These are phyloP conservation scores for Phytopythium montanum DNA, from an alignment of 352 stramenopile genomes.

Conservation along the genomic window DNA sequence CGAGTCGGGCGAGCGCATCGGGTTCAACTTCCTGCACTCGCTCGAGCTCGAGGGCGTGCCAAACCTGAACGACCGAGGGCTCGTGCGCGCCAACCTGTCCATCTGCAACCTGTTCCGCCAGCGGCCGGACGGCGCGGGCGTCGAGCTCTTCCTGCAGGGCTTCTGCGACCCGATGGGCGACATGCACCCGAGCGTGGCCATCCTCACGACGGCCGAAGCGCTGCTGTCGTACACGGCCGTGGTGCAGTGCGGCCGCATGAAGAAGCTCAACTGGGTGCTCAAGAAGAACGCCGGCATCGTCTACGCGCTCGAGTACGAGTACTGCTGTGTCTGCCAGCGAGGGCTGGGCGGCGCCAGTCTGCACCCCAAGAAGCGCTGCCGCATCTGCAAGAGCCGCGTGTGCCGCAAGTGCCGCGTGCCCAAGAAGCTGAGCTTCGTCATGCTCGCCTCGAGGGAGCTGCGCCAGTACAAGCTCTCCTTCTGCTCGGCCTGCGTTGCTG, in stretches of 20 bases:
- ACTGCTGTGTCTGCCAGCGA: slow-evolving; percentile 26
- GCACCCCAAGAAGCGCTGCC: slow-evolving; percentile 21
- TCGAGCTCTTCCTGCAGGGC: slow-evolving; percentile 36
- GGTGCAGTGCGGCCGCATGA: slow-evolving; percentile 29
- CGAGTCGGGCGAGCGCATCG: slow-evolving; percentile 32
- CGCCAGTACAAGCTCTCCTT: slow-evolving; percentile 24
- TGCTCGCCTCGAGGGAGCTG: slow-evolving; percentile 14
- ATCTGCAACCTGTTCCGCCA: slow-evolving; percentile 47
- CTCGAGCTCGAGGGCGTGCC: slow-evolving; percentile 40
- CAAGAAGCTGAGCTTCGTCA: slow-evolving; percentile 24
- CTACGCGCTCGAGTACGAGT: slow-evolving; percentile 16
- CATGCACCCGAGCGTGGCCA: slow-evolving; percentile 22
- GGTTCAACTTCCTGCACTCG: slow-evolving; percentile 51
- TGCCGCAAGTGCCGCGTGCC: slow-evolving; percentile 22
- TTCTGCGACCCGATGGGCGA: slow-evolving; percentile 25
- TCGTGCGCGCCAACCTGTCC: slow-evolving; percentile 41
- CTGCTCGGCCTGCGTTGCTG: slow-evolving; percentile 17
- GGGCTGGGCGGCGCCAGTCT: slow-evolving; percentile 7
- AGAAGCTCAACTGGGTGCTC: slow-evolving; percentile 33
- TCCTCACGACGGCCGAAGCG: slow-evolving; percentile 25
- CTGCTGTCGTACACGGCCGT: slow-evolving; percentile 22
- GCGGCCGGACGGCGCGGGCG: slow-evolving; percentile 22
- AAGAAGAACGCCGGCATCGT: slow-evolving; percentile 21
- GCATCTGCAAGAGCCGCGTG: slow-evolving; percentile 26
- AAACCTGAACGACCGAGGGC: slow-evolving; percentile 17